Evolutionary conservation across 768 basidiomycete species (phyloP).

Genomic region (Russula sp.): DNA sequence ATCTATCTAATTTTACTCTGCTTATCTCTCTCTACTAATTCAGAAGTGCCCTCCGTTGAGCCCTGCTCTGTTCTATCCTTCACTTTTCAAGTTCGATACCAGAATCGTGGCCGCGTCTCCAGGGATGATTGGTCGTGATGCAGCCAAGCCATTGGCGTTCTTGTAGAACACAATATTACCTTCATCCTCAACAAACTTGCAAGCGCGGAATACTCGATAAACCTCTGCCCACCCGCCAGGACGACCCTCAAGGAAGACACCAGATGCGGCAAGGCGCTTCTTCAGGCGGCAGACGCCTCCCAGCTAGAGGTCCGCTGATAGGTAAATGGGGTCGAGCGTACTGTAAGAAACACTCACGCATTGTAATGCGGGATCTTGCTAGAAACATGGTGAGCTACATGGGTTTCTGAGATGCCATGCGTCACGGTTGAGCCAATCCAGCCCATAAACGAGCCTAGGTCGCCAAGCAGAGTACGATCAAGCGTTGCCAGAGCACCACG

Average conservation of each 20-base stretch:
- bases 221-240: slow-evolving; percentile 79
- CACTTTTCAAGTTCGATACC: slow-evolving; percentile 55
- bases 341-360: slow-evolving; percentile 46
- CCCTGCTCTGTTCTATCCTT: slow-evolving; percentile 13
- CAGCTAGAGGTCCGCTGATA: slow-evolving; percentile 47
- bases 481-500: slow-evolving; percentile 92
- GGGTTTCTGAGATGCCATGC: slow-evolving; percentile 92
- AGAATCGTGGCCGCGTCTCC: slow-evolving; percentile 60
- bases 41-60: slow-evolving; percentile 18
- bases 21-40: neutral
- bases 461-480: slow-evolving; percentile 78
- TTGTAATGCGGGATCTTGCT: slow-evolving; percentile 97
- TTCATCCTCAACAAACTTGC: slow-evolving; percentile 95
- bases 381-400: slow-evolving; percentile 86
- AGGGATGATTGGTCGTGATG: slow-evolving; percentile 61
- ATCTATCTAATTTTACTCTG: slow-evolving; percentile 5
- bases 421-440: slow-evolving; percentile 85
- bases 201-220: slow-evolving; percentile 71
- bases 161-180: slow-evolving; percentile 91
- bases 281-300: slow-evolving; percentile 90
- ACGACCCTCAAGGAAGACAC: slow-evolving; percentile 63
- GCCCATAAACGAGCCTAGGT: slow-evolving; percentile 72
- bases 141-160: slow-evolving; percentile 76
- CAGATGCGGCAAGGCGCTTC: slow-evolving; percentile 58
- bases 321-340: neutral